Base-by-base conservation (phyloP, 345 rosid genomes). In the Moricandia arvensis region DNA sequence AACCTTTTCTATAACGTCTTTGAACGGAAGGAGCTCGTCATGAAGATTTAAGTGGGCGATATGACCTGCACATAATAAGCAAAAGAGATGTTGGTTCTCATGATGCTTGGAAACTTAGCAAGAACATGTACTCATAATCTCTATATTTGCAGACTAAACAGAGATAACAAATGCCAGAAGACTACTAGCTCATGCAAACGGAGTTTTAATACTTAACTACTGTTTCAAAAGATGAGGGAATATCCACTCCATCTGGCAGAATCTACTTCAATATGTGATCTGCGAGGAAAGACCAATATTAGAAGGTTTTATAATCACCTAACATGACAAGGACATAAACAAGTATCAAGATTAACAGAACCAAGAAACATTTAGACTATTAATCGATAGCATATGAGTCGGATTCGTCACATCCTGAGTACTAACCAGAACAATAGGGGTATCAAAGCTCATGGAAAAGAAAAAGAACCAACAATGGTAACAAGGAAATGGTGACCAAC, bases 211-310 rank as follows among this genome's bases (percentile, higher is more conserved):
- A 90, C 91, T 86, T 82, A 89, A 84, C 97, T 84, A 93, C 86
- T 63, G 98, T 93, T 84, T 93, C 96, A 58, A 94, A 91, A 33
- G 97, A 94, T 54, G 98, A 86, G 71, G 98, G 98, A 31, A 91
- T 87, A 80, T 91, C 97, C 38, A 89, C 86, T 72, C 96, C 96
- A 59, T 82, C 82, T 59, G 98, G 98, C 66, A 91, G 88, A 78
- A 91, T 84, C 81, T 90, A 90, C 93, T 87, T 90, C 85, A 93
- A 57, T 69, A 94, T 75, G 55, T 94, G 89, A 83, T 94, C 98
- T 94, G 85, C 66, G 68, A 81, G 29, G 12, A 51, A 47, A 63
- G 15, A 70, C 41, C 4, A 1, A 35, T 27, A 26, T 21, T 21
- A 21, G 24, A 21, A 21, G 24, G 24, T 21, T 21, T 21, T 21